These are phyloP conservation scores for Cladorrhinum samala DNA, from an alignment of 495 filamentous ascomycete species.

Conservation along the genomic window DNA sequence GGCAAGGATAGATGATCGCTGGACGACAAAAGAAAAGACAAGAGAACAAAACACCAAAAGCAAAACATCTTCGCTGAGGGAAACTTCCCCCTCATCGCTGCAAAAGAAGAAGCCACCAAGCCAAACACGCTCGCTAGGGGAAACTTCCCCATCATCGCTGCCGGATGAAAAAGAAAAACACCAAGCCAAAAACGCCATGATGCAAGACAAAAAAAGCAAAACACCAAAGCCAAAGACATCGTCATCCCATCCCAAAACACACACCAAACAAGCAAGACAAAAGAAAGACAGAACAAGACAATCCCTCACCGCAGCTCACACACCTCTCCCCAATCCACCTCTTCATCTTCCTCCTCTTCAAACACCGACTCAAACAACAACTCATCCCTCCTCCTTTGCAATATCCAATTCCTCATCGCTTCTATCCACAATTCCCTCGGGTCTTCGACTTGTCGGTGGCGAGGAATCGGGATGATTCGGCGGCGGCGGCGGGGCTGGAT, in stretches of 20 bases:
- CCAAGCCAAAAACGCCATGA: not conserved
- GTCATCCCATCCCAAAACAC: no score
- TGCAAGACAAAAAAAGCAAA: not conserved
- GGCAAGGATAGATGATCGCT: not conserved
- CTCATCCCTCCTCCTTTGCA: not conserved
- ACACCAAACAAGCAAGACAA: not conserved
- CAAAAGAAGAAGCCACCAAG: no score
- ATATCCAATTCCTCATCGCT: not conserved
- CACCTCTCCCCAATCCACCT: not conserved
- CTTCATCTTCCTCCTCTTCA: not conserved
- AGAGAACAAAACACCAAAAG: not conserved
- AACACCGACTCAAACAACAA: not conserved
- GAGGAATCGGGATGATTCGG: not conserved
- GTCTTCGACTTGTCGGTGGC: not conserved
- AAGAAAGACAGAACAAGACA: not conserved
- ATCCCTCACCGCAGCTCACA: not conserved
- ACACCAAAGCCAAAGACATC: not conserved
- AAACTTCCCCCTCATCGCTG: no score
- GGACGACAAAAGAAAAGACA: not conserved
- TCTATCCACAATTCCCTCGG: not conserved
- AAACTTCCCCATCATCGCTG: not conserved
- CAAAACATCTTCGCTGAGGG: no score
- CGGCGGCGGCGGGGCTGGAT: not conserved
- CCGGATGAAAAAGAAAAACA: not conserved
- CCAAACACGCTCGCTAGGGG: no score